These are phyloP conservation scores for Mycena vitilis DNA, from an alignment of 768 basidiomycete species.

Conservation along the genomic window DNA sequence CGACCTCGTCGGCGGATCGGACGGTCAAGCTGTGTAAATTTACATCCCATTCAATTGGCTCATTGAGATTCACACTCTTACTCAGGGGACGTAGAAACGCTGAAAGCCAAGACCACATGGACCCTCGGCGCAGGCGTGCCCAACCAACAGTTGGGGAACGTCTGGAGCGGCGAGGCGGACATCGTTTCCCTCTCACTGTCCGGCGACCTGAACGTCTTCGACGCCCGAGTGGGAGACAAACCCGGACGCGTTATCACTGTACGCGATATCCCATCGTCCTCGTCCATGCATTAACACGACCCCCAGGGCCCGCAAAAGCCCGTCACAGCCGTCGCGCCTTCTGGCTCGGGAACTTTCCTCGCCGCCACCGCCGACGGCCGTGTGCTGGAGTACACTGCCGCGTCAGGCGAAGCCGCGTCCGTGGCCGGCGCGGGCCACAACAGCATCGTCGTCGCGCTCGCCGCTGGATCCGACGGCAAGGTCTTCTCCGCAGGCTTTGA, in stretches of 20 bases:
- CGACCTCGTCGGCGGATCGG: conserved; percentile 89
- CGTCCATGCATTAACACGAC: background rate
- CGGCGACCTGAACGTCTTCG: conserved; percentile 86
- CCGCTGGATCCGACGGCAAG: conserved; percentile 58
- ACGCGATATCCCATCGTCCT: conserved; percentile 34
- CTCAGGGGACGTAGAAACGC: conserved; percentile 84
- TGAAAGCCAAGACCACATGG: conserved; percentile 76
- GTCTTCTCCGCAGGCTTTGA: conserved; percentile 85
- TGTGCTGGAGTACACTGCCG: conserved; percentile 69
- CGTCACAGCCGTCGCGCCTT: conserved; percentile 71
- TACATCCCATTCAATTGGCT: background rate
- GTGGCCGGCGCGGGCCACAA: conserved; percentile 77
- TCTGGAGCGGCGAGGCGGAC: conserved; percentile 78
- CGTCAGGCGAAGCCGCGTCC: conserved; percentile 55
- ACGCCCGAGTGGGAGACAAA: conserved; percentile 73
- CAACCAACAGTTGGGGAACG: conserved; percentile 89
- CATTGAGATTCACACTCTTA: background rate
- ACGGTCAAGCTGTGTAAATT: conserved; percentile 87
- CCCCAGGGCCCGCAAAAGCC: conserved; percentile 83
- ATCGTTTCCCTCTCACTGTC: conserved; percentile 88
- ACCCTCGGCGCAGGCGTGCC: conserved; percentile 77
- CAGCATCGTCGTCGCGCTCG: conserved; percentile 74
- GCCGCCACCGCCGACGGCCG: conserved; percentile 87
- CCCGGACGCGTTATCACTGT: conserved; percentile 74
- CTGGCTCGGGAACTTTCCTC: conserved; percentile 72